Conservation (phyloP, 768 basidiomycete species). For the Trichaptum fuscoviolaceum region DNA sequence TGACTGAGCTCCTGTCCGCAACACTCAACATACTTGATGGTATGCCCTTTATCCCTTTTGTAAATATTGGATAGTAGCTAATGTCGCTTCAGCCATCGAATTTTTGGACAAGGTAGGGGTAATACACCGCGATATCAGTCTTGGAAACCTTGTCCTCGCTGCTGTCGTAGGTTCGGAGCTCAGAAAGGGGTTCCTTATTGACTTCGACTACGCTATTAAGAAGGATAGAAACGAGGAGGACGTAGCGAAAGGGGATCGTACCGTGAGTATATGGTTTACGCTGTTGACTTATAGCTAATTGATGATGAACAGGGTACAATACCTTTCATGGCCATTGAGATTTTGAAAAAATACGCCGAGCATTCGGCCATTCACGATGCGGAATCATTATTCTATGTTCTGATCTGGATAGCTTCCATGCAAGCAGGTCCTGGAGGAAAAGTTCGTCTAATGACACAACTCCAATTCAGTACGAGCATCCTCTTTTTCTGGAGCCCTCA, state of each 20-base stretch:
- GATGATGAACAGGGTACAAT: neutral
- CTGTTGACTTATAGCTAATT: neutral
- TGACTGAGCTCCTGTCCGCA: neutral
- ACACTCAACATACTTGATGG: neutral
- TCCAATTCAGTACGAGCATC: neutral
- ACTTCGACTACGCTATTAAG: constrained; percentile 5
- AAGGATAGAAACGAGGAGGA: neutral
- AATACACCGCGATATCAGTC: constrained; percentile 1
- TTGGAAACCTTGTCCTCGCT: neutral
- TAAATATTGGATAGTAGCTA: neutral
- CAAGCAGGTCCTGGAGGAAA: neutral
- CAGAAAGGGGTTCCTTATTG: neutral
- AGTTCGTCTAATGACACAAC: neutral
- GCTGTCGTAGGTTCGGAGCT: neutral
- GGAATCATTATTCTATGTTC: neutral
- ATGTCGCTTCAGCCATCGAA: neutral
- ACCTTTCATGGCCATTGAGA: constrained; percentile 4
- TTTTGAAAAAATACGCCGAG: neutral
- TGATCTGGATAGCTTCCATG: neutral
- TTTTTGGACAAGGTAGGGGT: neutral
- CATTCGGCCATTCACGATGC: neutral
- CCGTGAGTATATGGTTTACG: neutral
- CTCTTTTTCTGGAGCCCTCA: neutral
- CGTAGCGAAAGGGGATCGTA: neutral
- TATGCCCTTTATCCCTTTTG: neutral